phyloP scores from a whole-genome alignment of 106 monocot genomes.

The Hemerocallis citrina region DNA sequence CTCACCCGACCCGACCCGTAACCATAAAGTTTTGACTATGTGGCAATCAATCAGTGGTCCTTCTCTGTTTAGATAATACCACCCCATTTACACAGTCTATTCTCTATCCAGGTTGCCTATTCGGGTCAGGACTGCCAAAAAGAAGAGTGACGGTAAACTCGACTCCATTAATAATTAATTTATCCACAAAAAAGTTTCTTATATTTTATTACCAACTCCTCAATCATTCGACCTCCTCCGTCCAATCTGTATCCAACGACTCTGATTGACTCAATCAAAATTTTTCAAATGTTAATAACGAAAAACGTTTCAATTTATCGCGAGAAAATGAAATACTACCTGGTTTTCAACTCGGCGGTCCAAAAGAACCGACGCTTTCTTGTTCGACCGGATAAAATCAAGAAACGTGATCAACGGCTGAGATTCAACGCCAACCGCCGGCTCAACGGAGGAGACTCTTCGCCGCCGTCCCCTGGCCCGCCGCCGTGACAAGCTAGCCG shows the following conservation, averaged over 20 bases:
- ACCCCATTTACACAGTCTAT: no score
- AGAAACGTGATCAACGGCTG: slow-evolving; percentile 59
- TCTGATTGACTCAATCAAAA: not conserved
- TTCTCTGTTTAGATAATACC: no score
- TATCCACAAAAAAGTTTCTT: not conserved
- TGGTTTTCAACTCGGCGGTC: slow-evolving; percentile 73
- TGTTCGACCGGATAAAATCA: slow-evolving; percentile 49
- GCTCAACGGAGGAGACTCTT: slow-evolving; percentile 7
- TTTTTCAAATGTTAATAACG: not conserved
- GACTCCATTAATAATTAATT: not conserved
- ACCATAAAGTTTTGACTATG: no score
- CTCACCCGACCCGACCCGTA: no score
- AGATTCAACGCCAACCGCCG: slow-evolving; percentile 21
- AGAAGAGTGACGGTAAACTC: not conserved
- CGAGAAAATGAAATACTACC: slow-evolving; percentile 37
- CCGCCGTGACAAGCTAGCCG: slow-evolving; percentile 47
- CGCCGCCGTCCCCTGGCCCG: slow-evolving; percentile 3
- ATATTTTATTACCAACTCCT: not conserved
- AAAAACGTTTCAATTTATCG: not conserved
- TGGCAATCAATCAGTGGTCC: no score
- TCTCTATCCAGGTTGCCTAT: no score
- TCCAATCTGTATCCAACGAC: not conserved
- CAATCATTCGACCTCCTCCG: not conserved
- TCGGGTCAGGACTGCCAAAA: not conserved
- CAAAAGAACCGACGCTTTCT: slow-evolving; percentile 60